A percentile compares a stretch with the other conserved stretches of the same genome.
Evolutionary conservation across 2,329 filamentous ascomycete species (phyloP).

Genomic region (Penicillium oxalicum): DNA sequence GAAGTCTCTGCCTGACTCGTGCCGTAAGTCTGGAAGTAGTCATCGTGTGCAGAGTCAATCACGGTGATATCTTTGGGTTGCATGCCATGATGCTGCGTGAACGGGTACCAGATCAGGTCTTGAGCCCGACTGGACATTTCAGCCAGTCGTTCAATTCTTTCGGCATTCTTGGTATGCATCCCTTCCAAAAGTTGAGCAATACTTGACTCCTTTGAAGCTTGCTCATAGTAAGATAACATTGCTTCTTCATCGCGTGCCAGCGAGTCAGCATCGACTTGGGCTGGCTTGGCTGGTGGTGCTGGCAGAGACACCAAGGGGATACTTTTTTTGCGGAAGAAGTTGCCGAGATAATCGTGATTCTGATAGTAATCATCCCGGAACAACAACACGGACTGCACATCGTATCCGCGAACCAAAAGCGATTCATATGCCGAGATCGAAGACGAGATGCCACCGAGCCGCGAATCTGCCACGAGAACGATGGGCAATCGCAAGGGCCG

Average conservation of each 20-base stretch:
- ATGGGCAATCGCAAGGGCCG: constrained; percentile 66
- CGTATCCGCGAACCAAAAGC: constrained; percentile 69
- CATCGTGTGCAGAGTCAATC: constrained; percentile 75
- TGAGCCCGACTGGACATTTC: constrained; percentile 58
- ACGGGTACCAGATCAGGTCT: constrained; percentile 74
- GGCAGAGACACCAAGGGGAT: constrained; percentile 55
- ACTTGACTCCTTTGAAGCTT: constrained; percentile 35
- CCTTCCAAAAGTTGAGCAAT: constrained; percentile 45
- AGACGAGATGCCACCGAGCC: constrained; percentile 71
- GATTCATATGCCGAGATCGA: constrained; percentile 78
- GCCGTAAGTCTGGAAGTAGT: constrained; percentile 65
- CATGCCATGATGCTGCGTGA: constrained; percentile 69
- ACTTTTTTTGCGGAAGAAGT: constrained; percentile 59
- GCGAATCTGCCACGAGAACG: constrained; percentile 67
- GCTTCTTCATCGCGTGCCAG: constrained; percentile 47
- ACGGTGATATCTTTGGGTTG: constrained; percentile 58
- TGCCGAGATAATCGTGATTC: constrained; percentile 61
- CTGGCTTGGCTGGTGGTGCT: constrained; percentile 50
- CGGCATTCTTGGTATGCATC: constrained; percentile 50
- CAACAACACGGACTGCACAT: constrained; percentile 63
- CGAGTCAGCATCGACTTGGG: constrained; percentile 24
- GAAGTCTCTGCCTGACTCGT: constrained; percentile 17
- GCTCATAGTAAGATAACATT: constrained; percentile 61
- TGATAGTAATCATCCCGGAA: constrained; percentile 62
- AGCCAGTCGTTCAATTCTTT: constrained; percentile 55